A percentile compares a stretch with the other conserved stretches of the same genome.
Conservation (phyloP, 306 rosid genomes). For the Prinsepia uniflora region DNA sequence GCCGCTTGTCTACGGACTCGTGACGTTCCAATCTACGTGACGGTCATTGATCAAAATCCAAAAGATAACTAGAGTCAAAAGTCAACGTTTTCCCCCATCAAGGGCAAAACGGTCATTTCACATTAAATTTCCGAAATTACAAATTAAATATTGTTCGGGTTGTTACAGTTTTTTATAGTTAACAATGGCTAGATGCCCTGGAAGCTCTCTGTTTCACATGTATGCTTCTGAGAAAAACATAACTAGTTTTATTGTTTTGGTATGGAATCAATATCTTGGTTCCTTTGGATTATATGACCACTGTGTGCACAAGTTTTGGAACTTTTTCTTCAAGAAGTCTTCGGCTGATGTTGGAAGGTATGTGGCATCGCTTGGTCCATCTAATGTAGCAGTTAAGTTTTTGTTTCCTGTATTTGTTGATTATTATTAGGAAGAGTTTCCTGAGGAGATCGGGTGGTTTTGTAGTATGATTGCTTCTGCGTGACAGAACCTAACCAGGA, state of each 20-base stretch:
- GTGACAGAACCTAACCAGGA: too few species aligned
- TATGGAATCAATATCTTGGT: conserved; percentile 26
- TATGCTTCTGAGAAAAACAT: conserved; percentile 38
- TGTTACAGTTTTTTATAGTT: too few species aligned
- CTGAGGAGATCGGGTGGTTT: conserved; percentile 66
- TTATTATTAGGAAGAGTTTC: conserved; percentile 64
- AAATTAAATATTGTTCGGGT: too few species aligned
- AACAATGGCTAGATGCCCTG: conserved; percentile 59
- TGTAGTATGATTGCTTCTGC: conserved; percentile 49
- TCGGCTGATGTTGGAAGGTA: conserved; percentile 47
- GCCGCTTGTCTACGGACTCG: too few species aligned
- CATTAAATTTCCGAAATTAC: too few species aligned
- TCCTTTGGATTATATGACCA: conserved; percentile 20
- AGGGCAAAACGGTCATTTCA: too few species aligned
- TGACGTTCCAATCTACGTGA: too few species aligned
- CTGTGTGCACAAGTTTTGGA: conserved; percentile 46
- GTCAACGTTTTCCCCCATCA: too few species aligned
- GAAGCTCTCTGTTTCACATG: conserved; percentile 37
- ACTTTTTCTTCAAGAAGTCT: conserved; percentile 47
- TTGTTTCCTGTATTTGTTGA: conserved; percentile 83
- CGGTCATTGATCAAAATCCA: too few species aligned
- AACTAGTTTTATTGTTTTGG: conserved; percentile 31
- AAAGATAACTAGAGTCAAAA: too few species aligned
- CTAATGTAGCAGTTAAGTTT: conserved; percentile 63
- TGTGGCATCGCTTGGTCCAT: conserved; percentile 58